Evolutionary conservation across 768 basidiomycete genomes (phyloP).

Genomic region (Tephrocybe sp.): DNA sequence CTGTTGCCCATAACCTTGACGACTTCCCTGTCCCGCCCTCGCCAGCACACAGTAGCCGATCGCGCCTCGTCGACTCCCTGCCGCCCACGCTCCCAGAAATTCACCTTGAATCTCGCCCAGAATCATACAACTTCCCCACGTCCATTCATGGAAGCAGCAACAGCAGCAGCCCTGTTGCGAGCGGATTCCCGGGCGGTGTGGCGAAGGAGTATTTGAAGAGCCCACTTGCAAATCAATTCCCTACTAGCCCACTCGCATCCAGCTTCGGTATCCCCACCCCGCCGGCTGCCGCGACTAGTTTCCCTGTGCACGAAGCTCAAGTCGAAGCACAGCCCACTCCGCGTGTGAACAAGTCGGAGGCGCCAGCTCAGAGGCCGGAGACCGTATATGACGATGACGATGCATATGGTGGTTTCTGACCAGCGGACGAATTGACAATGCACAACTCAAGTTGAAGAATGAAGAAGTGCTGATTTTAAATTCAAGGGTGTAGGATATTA

Average conservation of each 20-base stretch:
- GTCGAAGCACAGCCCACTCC: slow-evolving; percentile 1
- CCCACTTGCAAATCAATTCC: slow-evolving; percentile 28
- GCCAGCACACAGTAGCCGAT: slow-evolving; percentile 29
- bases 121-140: slow-evolving; percentile 14
- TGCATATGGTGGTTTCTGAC: slow-evolving; percentile 21
- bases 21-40: slow-evolving; percentile 40
- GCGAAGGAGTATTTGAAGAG: slow-evolving; percentile 14
- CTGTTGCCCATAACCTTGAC: slow-evolving; percentile 21
- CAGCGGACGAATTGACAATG: background rate
- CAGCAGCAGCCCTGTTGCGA: too few relatives aligned
- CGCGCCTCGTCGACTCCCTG: slow-evolving; percentile 44
- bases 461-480: background rate
- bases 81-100: slow-evolving; percentile 58
- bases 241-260: slow-evolving; percentile 37
- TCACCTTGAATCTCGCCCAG: slow-evolving; percentile 34
- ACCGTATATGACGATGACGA: slow-evolving; percentile 22
- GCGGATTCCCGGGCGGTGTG: slow-evolving; percentile 11
- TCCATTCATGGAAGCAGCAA: slow-evolving; percentile 10
- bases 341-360: slow-evolving; percentile 5
- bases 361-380: slow-evolving; percentile 15
- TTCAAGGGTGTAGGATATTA: slow-evolving; percentile 6
- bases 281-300: slow-evolving; percentile 9
- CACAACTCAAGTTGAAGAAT: too few relatives aligned
- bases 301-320: slow-evolving; percentile 6
- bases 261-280: slow-evolving; percentile 22